Base-by-base conservation (phyloP, 2,329 filamentous ascomycete species). In the Scedosporium apiospermum region DNA sequence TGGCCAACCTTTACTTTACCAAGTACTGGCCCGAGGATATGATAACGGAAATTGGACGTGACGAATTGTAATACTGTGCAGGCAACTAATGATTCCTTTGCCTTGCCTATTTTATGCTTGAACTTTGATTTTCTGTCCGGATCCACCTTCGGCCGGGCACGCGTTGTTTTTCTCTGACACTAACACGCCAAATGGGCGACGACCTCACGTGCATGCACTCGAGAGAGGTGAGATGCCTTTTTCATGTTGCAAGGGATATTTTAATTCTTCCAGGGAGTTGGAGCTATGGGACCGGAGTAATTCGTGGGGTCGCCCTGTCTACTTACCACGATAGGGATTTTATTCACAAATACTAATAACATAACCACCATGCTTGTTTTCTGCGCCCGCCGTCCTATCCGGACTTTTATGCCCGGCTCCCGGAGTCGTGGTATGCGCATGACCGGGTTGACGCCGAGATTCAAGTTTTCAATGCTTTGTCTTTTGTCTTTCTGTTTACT, bases 281-380 rank as follows among this genome's bases (percentile, higher is more conserved):
- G 51, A 55, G 57, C 26, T 58, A 38, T 58, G 30, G 57, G n/a
- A 38, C 38, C 14, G 27, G n/a, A 21, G 16, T 27, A 18, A 55
- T 23, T 18, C 51, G 49, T 53, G 49, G 49, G 23, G 18, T 57
- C 30, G 57, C 27, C 23, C 21, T 16, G 53, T 26, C 7, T 18
- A 7, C 27, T 38, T 7, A 14, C 38, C 34, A 26, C 42, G 42
- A 23, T 44, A 26, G 44, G 14, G 10, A n/a, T 58, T 23, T 26
- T 61, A 49, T 30, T 65, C 64, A 67, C 66, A 66, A 68, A 67
- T 66, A 71, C 69, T 69, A 71, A 64, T 65, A 64, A 65, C 69
- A 72, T 72, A 71, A 68, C 69, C 69, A 65, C 70, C 67, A 63
- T 66, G 62, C 65, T 67, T 60, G 63, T 64, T 63, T 67, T 67